Conservation (phyloP, 306 rosid species). For the Vigna radiata region DNA sequence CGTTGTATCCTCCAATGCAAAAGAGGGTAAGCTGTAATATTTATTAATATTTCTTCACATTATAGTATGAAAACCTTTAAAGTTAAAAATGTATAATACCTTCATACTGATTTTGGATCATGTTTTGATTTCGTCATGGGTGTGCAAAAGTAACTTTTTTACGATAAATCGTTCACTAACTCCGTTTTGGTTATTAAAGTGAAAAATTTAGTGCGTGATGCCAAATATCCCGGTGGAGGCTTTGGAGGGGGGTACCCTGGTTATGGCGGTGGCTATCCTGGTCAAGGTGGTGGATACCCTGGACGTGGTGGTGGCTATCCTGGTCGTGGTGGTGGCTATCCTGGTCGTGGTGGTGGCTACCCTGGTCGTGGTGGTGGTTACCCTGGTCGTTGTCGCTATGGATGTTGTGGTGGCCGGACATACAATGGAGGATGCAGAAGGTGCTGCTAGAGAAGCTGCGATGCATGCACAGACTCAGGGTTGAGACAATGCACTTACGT, state of each 20-base stretch:
- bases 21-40: constrained; percentile 36
- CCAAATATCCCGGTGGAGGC: constrained; percentile 34
- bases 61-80: neutral
- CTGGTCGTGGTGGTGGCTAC: constrained; percentile 5
- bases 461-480: constrained; percentile 37
- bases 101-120: neutral
- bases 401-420: constrained; percentile 49
- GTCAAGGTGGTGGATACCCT: constrained; percentile 11
- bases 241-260: neutral
- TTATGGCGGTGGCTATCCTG: neutral
- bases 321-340: constrained; percentile 16
- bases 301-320: constrained; percentile 3
- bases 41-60: neutral
- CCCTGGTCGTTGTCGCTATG: constrained; percentile 44
- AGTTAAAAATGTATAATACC: neutral
- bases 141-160: neutral
- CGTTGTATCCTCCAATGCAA: constrained; percentile 47
- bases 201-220: constrained; percentile 34
- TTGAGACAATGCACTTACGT: constrained; percentile 18
- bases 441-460: constrained; percentile 65
- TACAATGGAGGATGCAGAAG: constrained; percentile 43
- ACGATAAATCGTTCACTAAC: neutral
- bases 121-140: neutral
- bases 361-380: neutral
- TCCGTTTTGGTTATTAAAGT: neutral